Evolutionary conservation across 305 asterid genomes (phyloP), one percentile per base, ranked within the genome.

Genomic region (Ilex paraguariensis): DNA sequence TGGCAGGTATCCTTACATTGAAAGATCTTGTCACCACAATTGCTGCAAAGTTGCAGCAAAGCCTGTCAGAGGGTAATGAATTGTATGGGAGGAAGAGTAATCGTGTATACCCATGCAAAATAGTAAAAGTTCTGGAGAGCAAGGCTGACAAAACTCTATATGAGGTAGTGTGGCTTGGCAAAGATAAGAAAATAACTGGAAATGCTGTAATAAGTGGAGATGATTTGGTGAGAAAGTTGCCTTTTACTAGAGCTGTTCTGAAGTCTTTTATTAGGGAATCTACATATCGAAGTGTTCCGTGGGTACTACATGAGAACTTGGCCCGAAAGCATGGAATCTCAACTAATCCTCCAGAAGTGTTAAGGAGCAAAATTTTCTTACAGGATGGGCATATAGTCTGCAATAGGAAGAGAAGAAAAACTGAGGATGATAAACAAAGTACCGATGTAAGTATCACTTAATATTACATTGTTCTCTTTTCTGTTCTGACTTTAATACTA

Each of bases 191-290:
- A 72, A 67, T 62, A 54, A 74, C 78, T 61, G 91, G 75, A 66
- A 87, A 78, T 62, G 78, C 82, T 57, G 52, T 77, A 60, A 53
- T 90, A 63, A 73, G 83, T 28, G 84, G 65, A 54, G 92, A 81
- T 71, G 95, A 83, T 17, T 79, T 93, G 71, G 70, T 75, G 52
- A 79, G 75, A 50, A 87, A 78, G 70, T 68, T 77, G 31, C 96
- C 95, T 59, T 86, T 86, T 79, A 86, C 85, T 70, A 88, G 84
- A 77, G 84, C 75, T 71, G 82, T 80, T 67, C 84, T 93, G 39
- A 93, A 86, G 82, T 78, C 95, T 61, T 93, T 93, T 64, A 84
- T 93, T 70, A 87, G 78, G 76, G 97, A 93, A 53, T 93, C 96
- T 62, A 93, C 99, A 31, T 87, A 76, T 63, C 79, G 94, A 55